Evolutionary conservation across 2,329 filamentous ascomycete genomes (phyloP).

Genomic region (Fusarium chaquense): DNA sequence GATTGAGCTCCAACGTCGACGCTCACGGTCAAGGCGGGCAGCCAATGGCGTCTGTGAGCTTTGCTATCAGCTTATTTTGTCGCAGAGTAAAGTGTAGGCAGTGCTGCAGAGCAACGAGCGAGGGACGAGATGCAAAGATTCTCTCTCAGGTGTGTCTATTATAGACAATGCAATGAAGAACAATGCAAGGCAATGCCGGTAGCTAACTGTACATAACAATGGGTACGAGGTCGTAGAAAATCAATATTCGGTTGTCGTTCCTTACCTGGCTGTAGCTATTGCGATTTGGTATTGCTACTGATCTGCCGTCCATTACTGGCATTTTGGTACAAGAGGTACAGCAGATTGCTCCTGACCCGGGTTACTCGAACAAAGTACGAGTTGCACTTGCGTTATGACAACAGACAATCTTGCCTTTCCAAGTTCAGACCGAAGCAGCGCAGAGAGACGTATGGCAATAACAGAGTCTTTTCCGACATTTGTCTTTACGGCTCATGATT

Average conservation of each 20-base stretch:
- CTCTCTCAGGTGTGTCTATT: not conserved
- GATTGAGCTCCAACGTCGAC: conserved; percentile 24
- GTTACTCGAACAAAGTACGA: conserved; percentile 4
- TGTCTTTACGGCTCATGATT: conserved; percentile 39
- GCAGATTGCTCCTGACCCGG: conserved; percentile 11
- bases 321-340: conserved; percentile 9
- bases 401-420: conserved; percentile 7
- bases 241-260: not conserved
- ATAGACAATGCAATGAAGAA: not conserved
- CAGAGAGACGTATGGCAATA: conserved; percentile 9
- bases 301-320: conserved; percentile 16
- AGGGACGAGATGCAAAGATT: not conserved
- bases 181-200: not conserved
- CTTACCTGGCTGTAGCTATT: conserved; percentile 29
- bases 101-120: not conserved
- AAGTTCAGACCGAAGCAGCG: conserved; percentile 17
- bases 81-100: not conserved
- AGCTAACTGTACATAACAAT: not conserved
- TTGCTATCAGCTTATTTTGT: conserved; percentile 20
- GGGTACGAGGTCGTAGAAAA: not conserved
- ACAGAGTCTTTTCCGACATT: conserved; percentile 37
- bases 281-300: conserved; percentile 15
- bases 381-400: conserved; percentile 33
- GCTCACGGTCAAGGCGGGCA: conserved; percentile 22
- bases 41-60: conserved; percentile 32